Base-by-base conservation (phyloP, 495 filamentous ascomycete species). In the Aspergillus carlsbadensis region DNA sequence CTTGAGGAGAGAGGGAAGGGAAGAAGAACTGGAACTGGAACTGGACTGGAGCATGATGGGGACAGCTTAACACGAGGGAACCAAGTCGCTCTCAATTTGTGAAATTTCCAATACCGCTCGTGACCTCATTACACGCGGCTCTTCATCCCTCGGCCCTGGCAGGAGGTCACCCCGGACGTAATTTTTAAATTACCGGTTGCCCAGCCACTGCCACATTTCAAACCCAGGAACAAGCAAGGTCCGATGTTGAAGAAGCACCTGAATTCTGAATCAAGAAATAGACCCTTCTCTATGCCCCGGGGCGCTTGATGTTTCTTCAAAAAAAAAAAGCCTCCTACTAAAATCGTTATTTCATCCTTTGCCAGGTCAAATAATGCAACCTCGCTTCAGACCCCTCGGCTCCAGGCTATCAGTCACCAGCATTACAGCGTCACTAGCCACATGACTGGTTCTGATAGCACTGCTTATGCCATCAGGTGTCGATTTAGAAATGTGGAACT, bases 51-150 rank as follows among this genome's bases (percentile, higher is more conserved):
- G 8, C 15, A 35, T 10, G 31, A 34, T 47, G 44, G 5, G 5
- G 39, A 42, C 18, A 22, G 7, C 3, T 44, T 33, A 57, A 57
- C 47, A 61, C 53, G 57, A 53, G 59, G 50, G 47, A 22, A 36
- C 5, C 1, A 52, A 39, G 26, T 29, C 4, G 26, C 26, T 29
- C 4, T 29, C 26, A 29, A 29, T 29, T 8, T 29, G 26, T 29
- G n/a, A n/a, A n/a, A n/a, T n/a, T n/a, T n/a, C 47, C 17, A 43
- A 52, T 57, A 58, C 54, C 26, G 17, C 31, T 34, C 39, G 35
- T 56, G 50, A 52, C 50, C 39, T 50, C 15, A 31, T 45, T 54
- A 40, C 49, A 57, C 20, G 59, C 54, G 59, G 59, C 59, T 62
- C 59, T 62, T 44, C 51, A 24, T 7, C 21, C 35, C 37, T 8